Percentiles rank a stretch among this genome's conserved stretches.
These are phyloP conservation scores for Starmerella davenportii DNA, from an alignment of 805 yeast species.

Conservation along the genomic window DNA sequence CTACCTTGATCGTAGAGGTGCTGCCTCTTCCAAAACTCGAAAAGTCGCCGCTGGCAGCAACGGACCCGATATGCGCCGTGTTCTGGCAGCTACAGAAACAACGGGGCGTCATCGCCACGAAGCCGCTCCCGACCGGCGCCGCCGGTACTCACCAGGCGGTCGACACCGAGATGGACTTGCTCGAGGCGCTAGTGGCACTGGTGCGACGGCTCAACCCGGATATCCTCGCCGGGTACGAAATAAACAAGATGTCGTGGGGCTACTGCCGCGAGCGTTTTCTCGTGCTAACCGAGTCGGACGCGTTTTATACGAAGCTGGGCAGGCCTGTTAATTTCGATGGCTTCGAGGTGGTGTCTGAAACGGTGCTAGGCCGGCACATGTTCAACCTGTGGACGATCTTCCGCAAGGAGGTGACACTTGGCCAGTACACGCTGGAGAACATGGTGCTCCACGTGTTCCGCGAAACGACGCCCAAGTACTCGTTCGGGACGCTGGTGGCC, in stretches of 20 bases:
- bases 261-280: constrained; percentile 47
- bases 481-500: constrained; percentile 30
- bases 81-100: constrained; percentile 35
- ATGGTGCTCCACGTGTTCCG: constrained; percentile 53
- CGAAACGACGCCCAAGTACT: constrained; percentile 45
- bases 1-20: background rate
- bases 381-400: constrained; percentile 72
- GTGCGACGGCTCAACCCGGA: constrained; percentile 68
- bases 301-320: constrained; percentile 10
- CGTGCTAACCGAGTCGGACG: constrained; percentile 2
- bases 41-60: constrained; percentile 44
- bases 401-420: constrained; percentile 41
- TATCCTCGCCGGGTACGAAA: constrained; percentile 68
- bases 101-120: background rate
- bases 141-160: constrained; percentile 7
- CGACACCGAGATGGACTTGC: constrained; percentile 37
- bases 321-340: constrained; percentile 2
- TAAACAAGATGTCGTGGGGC: constrained; percentile 76
- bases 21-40: constrained; percentile 8
- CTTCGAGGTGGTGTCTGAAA: constrained; percentile 22
- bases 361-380: constrained; percentile 63
- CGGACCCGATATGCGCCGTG: constrained; percentile 41
- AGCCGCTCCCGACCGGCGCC: constrained; percentile 26
- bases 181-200: constrained; percentile 35
- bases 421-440: constrained; percentile 60